Percentiles rank a stretch among this genome's conserved stretches.
phyloP scores from a whole-genome alignment of 257 asterid species.

The Catharanthus roseus region DNA sequence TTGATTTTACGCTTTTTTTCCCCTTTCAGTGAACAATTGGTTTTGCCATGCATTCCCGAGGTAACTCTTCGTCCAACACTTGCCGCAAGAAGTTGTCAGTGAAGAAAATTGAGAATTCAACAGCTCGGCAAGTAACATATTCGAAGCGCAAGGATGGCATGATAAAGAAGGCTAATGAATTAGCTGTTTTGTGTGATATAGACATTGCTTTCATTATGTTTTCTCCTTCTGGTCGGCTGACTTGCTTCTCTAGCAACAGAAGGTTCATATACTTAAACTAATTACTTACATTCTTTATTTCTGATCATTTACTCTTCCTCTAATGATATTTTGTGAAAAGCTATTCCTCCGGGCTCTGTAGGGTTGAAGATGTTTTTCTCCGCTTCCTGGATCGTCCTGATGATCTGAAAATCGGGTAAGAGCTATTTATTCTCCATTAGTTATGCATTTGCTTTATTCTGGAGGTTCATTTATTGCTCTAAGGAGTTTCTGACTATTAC shows the following conservation, averaged over 20 bases:
- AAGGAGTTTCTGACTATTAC: not conserved
- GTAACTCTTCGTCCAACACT: conserved; percentile 21
- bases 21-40: not conserved
- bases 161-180: conserved; percentile 59
- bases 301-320: not conserved
- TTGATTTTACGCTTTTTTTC: not conserved
- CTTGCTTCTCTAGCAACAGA: conserved; percentile 48
- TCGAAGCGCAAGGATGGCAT: conserved; percentile 63
- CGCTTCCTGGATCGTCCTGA: conserved; percentile 50
- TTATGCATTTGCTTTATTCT: not conserved
- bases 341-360: conserved; percentile 13
- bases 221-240: conserved; percentile 56
- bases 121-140: conserved; percentile 43
- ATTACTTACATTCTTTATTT: not conserved
- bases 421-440: not conserved
- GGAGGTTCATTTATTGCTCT: not conserved
- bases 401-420: conserved; percentile 56
- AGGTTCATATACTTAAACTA: conserved; percentile 27
- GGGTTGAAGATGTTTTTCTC: conserved; percentile 63
- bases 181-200: conserved; percentile 52
- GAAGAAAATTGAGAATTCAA: conserved; percentile 44
- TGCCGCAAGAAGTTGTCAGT: conserved; percentile 52
- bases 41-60: conserved; percentile 11
- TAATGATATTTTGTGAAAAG: not conserved
- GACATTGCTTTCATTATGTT: conserved; percentile 65